phyloP scores from a whole-genome alignment of 768 basidiomycete genomes.

The Multifurca ochricompacta region DNA sequence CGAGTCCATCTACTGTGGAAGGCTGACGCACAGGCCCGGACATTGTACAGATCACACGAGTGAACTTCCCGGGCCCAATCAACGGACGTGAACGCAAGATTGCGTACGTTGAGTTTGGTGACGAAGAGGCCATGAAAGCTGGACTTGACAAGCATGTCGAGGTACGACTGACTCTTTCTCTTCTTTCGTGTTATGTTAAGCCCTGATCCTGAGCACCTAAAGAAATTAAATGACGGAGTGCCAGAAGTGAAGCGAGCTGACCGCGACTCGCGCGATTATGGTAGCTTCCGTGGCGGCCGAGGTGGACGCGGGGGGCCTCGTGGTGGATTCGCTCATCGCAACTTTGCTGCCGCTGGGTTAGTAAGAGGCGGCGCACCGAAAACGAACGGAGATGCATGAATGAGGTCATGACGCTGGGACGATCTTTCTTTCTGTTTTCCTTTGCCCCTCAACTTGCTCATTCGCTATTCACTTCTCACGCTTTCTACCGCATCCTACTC shows the following conservation, averaged over 20 bases:
- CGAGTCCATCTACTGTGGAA: not conserved
- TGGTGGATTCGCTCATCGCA: slow-evolving; percentile 54
- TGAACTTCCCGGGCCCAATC: slow-evolving; percentile 48
- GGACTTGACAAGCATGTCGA: slow-evolving; percentile 69
- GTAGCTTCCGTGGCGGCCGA: slow-evolving; percentile 35
- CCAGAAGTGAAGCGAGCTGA: slow-evolving; percentile 71
- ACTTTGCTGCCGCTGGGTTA: slow-evolving; percentile 64
- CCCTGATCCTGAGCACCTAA: slow-evolving; percentile 5
- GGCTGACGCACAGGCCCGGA: not conserved
- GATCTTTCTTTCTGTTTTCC: not conserved
- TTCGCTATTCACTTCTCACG: not conserved
- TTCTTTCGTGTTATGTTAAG: slow-evolving; percentile 11
- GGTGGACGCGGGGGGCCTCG: slow-evolving; percentile 45
- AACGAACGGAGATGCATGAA: slow-evolving; percentile 26
- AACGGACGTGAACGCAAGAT: slow-evolving; percentile 47
- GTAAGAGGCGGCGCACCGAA: slow-evolving; percentile 29
- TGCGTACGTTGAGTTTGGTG: slow-evolving; percentile 85
- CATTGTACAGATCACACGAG: slow-evolving; percentile 50
- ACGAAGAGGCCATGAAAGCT: slow-evolving; percentile 77
- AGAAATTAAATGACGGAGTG: slow-evolving; percentile 63
- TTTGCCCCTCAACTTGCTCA: not conserved
- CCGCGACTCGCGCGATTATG: slow-evolving; percentile 31
- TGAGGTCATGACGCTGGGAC: not conserved
- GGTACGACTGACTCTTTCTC: slow-evolving; percentile 34
- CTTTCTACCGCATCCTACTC: slow-evolving; percentile 8